Conservation (phyloP, 1,139 yeast species). For the Scheffersomyces quercinus region DNA sequence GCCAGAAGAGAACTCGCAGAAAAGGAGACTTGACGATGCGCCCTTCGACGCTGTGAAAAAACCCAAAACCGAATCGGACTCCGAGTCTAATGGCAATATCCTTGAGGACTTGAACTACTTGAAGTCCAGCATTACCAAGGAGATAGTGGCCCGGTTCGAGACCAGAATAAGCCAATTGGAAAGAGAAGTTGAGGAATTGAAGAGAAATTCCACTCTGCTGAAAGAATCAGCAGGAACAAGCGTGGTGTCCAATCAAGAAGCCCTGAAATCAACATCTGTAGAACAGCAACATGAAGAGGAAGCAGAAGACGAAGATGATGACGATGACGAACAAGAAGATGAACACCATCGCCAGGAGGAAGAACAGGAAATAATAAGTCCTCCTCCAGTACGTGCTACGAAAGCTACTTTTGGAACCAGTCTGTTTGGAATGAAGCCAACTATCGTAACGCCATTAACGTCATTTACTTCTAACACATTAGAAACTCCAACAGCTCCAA, state of each 20-base stretch:
- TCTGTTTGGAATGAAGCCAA: conserved; percentile 23
- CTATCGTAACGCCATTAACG: conserved; percentile 21
- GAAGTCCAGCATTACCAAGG: conserved; percentile 4
- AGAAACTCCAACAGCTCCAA: conserved; percentile 12
- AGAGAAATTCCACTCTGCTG: neutral
- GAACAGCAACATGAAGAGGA: neutral
- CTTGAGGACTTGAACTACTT: conserved; percentile 2
- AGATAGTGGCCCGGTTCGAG: conserved; percentile 14
- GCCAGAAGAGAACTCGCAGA: conserved; percentile 9
- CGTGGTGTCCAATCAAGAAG: no score
- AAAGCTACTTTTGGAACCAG: conserved; percentile 34
- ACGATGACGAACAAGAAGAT: neutral
- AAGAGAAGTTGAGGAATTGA: conserved; percentile 19
- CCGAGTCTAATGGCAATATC: neutral
- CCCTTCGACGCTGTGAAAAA: conserved; percentile 11
- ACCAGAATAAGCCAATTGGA: conserved; percentile 21
- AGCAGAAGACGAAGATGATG: neutral
- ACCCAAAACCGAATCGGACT: conserved; percentile 8
- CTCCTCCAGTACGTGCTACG: neutral
- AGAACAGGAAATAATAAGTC: neutral
- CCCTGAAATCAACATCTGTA: neutral
- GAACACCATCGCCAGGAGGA: neutral
- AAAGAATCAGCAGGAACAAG: conserved; percentile 1
- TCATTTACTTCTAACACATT: conserved; percentile 14
- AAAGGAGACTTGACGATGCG: conserved; percentile 23